Percentiles rank a stretch among this genome's conserved stretches.
phyloP scores from a whole-genome alignment of 257 asterid genomes.

The Solanum piurae region DNA sequence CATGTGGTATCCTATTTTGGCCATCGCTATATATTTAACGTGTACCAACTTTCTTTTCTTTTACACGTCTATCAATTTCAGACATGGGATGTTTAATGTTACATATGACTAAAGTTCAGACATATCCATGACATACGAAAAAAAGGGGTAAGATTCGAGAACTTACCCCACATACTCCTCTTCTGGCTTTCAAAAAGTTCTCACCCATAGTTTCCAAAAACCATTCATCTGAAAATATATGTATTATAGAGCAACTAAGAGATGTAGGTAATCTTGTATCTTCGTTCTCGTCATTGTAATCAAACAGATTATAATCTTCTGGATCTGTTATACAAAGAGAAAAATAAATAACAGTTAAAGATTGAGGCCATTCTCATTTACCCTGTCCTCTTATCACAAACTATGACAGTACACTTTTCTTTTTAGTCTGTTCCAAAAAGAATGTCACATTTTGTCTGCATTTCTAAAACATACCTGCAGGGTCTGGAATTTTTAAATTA shows the following conservation, averaged over 20 bases:
- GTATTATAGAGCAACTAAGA: not conserved
- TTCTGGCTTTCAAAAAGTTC: not conserved
- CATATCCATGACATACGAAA: not conserved
- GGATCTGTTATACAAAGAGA: not conserved
- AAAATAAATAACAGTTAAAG: not conserved
- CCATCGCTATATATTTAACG: not conserved
- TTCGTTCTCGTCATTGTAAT: not conserved
- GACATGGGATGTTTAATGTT: not conserved
- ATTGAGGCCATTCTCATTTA: not conserved
- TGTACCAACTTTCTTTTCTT: too few relatives aligned
- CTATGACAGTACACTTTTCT: not conserved
- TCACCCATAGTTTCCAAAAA: not conserved
- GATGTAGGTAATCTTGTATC: not conserved
- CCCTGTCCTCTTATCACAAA: too few relatives aligned
- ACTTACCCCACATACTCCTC: not conserved
- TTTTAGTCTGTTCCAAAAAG: not conserved
- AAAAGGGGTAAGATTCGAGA: not conserved
- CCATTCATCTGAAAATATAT: not conserved
- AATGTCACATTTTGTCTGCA: not conserved
- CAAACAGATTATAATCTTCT: not conserved
- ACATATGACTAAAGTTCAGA: not conserved
- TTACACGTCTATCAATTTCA: not conserved
- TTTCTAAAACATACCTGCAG: constrained; percentile 45
- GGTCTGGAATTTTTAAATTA: constrained; percentile 46
- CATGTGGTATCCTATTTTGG: not conserved